These are phyloP conservation scores for Inonotus obliquus DNA, from an alignment of 1,284 basidiomycete species.

Conservation along the genomic window DNA sequence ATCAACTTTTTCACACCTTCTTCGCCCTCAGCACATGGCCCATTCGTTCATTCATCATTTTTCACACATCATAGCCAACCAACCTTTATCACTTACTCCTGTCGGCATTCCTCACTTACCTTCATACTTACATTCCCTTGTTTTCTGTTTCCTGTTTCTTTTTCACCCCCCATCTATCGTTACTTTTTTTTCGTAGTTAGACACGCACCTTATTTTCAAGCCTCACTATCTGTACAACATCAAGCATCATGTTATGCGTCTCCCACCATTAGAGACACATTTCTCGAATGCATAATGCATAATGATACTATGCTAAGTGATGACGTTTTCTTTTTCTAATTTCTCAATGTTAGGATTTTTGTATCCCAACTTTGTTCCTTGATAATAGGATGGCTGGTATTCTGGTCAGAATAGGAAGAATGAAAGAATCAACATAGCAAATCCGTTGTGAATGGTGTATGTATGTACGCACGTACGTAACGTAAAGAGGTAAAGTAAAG, in stretches of 20 bases:
- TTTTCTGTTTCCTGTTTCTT: background rate
- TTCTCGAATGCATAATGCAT: conserved; percentile 15
- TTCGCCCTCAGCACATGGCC: background rate
- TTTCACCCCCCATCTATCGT: background rate
- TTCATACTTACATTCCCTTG: background rate
- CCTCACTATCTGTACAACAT: conserved; percentile 10
- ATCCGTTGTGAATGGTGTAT: background rate
- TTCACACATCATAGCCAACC: background rate
- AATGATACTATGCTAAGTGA: background rate
- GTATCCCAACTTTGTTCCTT: background rate
- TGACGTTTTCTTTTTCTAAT: background rate
- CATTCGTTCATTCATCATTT: conserved; percentile 2
- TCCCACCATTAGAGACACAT: background rate
- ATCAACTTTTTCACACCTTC: background rate
- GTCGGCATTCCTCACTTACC: too few relatives aligned
- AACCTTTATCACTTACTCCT: background rate
- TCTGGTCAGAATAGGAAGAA: background rate
- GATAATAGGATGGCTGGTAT: background rate
- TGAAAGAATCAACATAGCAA: background rate
- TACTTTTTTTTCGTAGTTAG: background rate
- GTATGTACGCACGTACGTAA: too few relatives aligned
- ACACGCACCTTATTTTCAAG: background rate
- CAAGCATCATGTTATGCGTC: conserved; percentile 10
- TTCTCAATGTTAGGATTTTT: background rate
- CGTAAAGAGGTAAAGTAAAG: conserved; percentile 1